Percentiles rank a stretch among this genome's conserved stretches.
phyloP scores from a whole-genome alignment of 257 asterid genomes.

The Orobanche coerulescens region DNA sequence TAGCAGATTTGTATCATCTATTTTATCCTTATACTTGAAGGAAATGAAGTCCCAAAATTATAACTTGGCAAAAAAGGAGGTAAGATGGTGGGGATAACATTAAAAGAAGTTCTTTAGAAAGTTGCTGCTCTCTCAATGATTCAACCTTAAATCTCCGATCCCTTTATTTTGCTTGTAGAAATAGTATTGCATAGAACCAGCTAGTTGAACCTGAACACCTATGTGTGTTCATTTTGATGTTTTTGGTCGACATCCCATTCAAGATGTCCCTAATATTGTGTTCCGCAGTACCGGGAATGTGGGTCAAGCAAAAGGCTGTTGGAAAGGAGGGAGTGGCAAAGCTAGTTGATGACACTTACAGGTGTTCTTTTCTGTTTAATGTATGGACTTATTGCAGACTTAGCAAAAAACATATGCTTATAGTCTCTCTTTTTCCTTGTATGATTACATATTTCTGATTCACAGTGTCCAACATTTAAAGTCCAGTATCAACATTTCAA shows the following conservation, averaged over 20 bases:
- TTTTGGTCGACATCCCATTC: background rate
- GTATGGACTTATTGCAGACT: background rate
- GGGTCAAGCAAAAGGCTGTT: conserved; percentile 73
- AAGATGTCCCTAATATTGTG: conserved; percentile 8
- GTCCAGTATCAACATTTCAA: conserved; percentile 4
- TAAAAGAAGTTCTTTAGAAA: background rate
- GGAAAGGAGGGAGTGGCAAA: conserved; percentile 81
- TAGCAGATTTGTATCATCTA: background rate
- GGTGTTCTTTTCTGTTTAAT: conserved; percentile 37
- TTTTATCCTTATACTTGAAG: background rate
- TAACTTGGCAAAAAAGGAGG: background rate
- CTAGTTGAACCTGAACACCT: background rate
- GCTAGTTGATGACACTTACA: conserved; percentile 87
- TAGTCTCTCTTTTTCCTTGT: background rate
- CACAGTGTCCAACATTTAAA: conserved; percentile 1
- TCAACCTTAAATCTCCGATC: background rate
- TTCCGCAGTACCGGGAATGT: conserved; percentile 57
- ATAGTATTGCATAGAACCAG: conserved; percentile 1
- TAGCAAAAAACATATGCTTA: background rate
- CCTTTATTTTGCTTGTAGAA: background rate
- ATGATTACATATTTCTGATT: conserved; percentile 8
- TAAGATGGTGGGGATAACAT: background rate
- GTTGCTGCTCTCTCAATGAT: background rate
- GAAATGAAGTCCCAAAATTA: background rate
- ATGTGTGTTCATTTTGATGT: background rate